Evolutionary conservation across 2,329 filamentous ascomycete genomes (phyloP).

Genomic region (Sordariomycetes sp.): DNA sequence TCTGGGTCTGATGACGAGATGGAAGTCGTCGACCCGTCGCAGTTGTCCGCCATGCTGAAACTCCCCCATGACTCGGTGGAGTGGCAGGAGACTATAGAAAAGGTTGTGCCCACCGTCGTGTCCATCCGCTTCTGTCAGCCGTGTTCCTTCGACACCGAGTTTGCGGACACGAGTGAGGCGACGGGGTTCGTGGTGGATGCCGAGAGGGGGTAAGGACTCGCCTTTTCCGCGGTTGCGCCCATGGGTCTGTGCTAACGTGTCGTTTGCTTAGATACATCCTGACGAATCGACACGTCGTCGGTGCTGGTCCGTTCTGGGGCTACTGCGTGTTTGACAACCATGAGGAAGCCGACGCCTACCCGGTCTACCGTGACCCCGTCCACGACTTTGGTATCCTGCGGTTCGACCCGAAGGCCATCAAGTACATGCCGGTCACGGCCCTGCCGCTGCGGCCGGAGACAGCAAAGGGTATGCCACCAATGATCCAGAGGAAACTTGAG

Average conservation of each 20-base stretch:
- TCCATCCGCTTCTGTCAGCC: constrained; percentile 99
- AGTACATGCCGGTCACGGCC: constrained; percentile 85
- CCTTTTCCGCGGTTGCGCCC: background rate
- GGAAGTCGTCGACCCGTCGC: background rate
- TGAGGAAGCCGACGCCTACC: constrained; percentile 88
- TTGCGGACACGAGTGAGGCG: constrained; percentile 85
- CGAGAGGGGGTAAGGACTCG: constrained; percentile 55
- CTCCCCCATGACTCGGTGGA: constrained; percentile 27
- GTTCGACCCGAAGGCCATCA: constrained; percentile 91
- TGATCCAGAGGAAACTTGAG: background rate
- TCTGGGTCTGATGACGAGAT: constrained; percentile 15
- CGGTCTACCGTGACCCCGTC: constrained; percentile 94
- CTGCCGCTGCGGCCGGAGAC: constrained; percentile 73
- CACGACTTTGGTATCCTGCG: constrained; percentile 97
- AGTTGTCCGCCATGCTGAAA: constrained; percentile 3
- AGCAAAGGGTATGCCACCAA: constrained; percentile 42
- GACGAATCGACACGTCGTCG: constrained; percentile 87
- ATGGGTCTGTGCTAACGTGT: background rate
- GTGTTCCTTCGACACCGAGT: constrained; percentile 94
- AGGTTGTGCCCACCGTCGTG: constrained; percentile 87
- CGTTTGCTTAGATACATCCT: constrained; percentile 51
- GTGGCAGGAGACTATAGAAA: constrained; percentile 93
- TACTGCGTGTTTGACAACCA: constrained; percentile 99
- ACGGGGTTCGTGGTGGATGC: constrained; percentile 97
- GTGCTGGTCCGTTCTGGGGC: constrained; percentile 92